Conservation (phyloP, 169 alveolate species). For the Plasmodium chabaudi region DNA sequence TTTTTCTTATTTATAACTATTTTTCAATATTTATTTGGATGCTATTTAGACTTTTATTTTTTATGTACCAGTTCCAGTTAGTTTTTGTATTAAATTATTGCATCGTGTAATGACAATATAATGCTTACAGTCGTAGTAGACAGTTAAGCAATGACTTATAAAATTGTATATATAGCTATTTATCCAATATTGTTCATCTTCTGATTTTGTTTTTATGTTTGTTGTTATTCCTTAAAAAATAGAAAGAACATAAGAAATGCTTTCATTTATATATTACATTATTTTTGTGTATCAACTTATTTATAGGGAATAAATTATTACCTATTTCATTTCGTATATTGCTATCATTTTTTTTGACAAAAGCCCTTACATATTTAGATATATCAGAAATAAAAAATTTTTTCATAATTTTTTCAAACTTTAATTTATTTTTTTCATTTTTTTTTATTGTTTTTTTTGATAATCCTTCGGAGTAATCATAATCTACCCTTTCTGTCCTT, state of each 20-base stretch:
- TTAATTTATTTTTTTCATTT: constrained; percentile 52
- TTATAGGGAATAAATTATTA: not conserved
- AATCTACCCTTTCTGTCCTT: constrained; percentile 39
- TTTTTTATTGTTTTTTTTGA: constrained; percentile 19
- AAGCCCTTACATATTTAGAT: constrained; percentile 66
- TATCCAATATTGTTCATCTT: constrained; percentile 59
- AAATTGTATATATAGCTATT: constrained; percentile 69
- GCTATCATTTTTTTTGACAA: constrained; percentile 62
- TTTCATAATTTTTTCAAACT: constrained; percentile 66
- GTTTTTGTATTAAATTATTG: constrained; percentile 51
- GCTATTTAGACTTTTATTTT: not conserved
- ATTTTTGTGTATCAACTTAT: not conserved
- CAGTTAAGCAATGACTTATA: constrained; percentile 49
- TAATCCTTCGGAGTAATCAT: constrained; percentile 41
- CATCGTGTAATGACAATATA: constrained; percentile 49
- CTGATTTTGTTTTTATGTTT: constrained; percentile 23
- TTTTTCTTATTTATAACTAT: not conserved
- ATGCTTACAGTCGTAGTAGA: constrained; percentile 67
- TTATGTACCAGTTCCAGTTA: constrained; percentile 58
- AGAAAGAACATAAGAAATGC: not conserved
- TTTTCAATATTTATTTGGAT: not conserved
- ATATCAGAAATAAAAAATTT: constrained; percentile 66
- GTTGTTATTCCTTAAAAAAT: constrained; percentile 48
- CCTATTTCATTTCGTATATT: constrained; percentile 67
- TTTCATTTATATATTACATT: not conserved